phyloP scores from a whole-genome alignment of 306 rosid species.

The Cicer cuneatum region DNA sequence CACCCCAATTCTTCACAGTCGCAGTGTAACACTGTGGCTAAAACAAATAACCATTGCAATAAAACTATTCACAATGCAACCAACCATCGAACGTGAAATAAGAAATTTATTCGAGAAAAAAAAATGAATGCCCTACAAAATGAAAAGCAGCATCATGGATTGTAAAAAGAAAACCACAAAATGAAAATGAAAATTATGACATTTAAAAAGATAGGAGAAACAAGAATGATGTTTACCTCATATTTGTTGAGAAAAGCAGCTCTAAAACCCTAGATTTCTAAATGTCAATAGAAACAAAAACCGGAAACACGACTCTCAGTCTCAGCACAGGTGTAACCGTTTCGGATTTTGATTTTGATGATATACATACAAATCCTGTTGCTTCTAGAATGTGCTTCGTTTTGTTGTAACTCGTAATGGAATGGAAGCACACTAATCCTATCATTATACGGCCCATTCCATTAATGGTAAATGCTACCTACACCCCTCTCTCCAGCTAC shows the following conservation, averaged over 20 bases:
- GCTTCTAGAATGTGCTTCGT: constrained; percentile 1
- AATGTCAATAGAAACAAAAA: neutral
- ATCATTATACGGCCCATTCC: neutral
- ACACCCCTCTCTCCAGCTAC: neutral
- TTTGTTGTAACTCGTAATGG: neutral
- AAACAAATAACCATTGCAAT: neutral
- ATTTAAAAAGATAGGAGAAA: neutral
- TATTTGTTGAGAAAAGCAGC: constrained; percentile 7
- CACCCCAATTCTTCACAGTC: neutral
- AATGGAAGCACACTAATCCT: neutral
- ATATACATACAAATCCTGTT: neutral
- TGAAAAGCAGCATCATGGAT: neutral
- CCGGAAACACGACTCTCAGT: neutral
- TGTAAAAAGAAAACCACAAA: neutral
- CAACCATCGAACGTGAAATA: neutral
- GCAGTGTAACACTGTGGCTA: neutral
- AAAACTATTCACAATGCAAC: neutral
- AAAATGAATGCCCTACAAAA: neutral
- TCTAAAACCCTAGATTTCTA: constrained; percentile 50
- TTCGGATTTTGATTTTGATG: constrained; percentile 13
- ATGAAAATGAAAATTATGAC: neutral
- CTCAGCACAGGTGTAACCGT: neutral
- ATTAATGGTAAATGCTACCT: neutral
- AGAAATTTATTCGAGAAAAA: neutral
- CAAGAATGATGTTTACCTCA: constrained; percentile 43